Evolutionary conservation across 208 protist species (phyloP).

Genomic region (Crithidia bombi): DNA sequence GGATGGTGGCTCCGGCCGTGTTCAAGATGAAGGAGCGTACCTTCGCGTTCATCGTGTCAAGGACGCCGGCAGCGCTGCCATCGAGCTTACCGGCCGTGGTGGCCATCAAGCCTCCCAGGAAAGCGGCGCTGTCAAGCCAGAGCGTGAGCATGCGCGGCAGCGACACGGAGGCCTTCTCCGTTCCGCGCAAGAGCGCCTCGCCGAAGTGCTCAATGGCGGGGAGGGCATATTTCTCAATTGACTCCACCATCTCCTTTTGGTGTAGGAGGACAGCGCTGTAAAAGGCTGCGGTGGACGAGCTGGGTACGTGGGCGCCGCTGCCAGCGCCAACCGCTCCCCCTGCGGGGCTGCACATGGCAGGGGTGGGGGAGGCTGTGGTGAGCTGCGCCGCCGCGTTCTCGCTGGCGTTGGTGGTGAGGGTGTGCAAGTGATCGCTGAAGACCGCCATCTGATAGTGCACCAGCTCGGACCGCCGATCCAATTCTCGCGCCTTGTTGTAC

Average conservation of each 20-base stretch:
- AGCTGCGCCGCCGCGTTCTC: constrained; percentile 27
- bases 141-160: constrained; percentile 96
- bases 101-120: constrained; percentile 33
- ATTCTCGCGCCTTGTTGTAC: constrained; percentile 72
- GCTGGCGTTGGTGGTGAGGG: constrained; percentile 25
- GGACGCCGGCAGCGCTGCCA: neutral
- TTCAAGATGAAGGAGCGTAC: constrained; percentile 36
- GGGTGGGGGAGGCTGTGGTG: constrained; percentile 3
- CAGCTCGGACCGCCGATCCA: constrained; percentile 80
- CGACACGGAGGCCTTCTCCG: constrained; percentile 88
- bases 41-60: constrained; percentile 39
- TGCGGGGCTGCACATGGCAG: neutral
- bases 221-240: constrained; percentile 24
- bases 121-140: constrained; percentile 89
- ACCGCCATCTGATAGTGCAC: constrained; percentile 91
- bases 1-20: constrained; percentile 33
- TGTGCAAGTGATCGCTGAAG: constrained; percentile 93
- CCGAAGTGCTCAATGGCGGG: constrained; percentile 83
- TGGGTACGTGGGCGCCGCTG: neutral
- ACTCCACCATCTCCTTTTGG: constrained; percentile 41
- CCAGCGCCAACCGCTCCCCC: neutral
- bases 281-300: constrained; percentile 16
- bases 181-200: constrained; percentile 75
- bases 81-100: constrained; percentile 28
- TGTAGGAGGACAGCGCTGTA: constrained; percentile 29